Conservation (phyloP, 1,284 basidiomycete species). For the Fomitopsis palustris region DNA sequence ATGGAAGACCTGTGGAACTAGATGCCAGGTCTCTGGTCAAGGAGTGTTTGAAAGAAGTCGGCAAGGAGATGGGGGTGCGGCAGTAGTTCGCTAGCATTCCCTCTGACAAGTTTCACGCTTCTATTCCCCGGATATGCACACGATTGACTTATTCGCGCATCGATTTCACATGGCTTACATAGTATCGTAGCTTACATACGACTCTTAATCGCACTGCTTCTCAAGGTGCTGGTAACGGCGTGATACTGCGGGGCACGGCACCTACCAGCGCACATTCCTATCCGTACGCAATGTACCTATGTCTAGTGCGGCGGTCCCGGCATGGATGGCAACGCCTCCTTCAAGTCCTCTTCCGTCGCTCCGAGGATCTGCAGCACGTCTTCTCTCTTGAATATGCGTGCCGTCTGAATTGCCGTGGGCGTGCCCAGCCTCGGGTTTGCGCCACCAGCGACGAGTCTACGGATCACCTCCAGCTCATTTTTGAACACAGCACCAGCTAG, state of each 20-base stretch:
- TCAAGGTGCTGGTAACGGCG: not conserved
- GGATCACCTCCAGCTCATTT: constrained; percentile 57
- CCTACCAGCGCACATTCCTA: not conserved
- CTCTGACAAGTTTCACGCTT: not conserved
- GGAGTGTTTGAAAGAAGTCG: constrained; percentile 69
- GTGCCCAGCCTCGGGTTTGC: constrained; percentile 69
- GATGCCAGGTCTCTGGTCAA: constrained; percentile 67
- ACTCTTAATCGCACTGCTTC: not conserved
- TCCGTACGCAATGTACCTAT: not conserved
- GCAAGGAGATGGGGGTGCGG: constrained; percentile 62
- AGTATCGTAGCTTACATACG: not conserved
- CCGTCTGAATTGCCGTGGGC: constrained; percentile 73
- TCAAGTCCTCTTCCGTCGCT: constrained; percentile 47
- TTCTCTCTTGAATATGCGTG: constrained; percentile 59
- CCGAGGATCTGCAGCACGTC: constrained; percentile 55
- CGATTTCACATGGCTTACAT: not conserved
- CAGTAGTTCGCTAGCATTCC: constrained; percentile 10
- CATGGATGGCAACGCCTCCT: constrained; percentile 21
- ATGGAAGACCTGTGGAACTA: constrained; percentile 42
- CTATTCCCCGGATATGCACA: not conserved
- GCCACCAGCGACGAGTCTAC: constrained; percentile 54
- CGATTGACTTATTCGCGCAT: not conserved
- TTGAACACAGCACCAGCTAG: constrained; percentile 86
- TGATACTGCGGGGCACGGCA: not conserved
- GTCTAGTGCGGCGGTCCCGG: constrained; percentile 17